Evolutionary conservation across 176 grass and related monocot genomes (phyloP).

Genomic region (Triticum timopheevii): DNA sequence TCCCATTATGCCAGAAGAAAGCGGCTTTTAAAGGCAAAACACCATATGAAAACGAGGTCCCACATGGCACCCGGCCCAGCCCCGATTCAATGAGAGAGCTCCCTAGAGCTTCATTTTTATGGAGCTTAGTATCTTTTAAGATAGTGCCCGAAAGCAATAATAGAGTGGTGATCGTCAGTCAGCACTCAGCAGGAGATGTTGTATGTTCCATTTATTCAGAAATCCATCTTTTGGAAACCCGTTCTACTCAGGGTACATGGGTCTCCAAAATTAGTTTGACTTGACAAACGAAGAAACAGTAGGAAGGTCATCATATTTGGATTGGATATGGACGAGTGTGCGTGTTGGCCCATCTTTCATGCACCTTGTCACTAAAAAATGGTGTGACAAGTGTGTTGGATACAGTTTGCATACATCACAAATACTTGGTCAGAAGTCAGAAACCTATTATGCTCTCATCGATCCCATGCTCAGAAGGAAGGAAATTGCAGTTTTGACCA

Average conservation of each 20-base stretch:
- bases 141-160: background rate
- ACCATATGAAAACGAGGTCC: too few relatives aligned
- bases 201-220: background rate
- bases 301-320: background rate
- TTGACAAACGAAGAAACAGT: background rate
- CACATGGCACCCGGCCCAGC: too few relatives aligned
- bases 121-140: background rate
- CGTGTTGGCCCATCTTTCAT: background rate
- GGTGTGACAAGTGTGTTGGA: background rate
- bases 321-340: background rate
- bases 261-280: background rate
- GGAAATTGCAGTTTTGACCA: constrained; percentile 5
- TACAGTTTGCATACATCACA: background rate
- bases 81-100: too few relatives aligned
- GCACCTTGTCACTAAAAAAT: background rate
- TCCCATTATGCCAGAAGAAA: too few relatives aligned
- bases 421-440: background rate
- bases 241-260: background rate
- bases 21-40: too few relatives aligned
- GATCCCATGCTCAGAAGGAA: constrained; percentile 12
- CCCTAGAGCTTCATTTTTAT: too few relatives aligned
- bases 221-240: background rate
- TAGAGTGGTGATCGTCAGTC: too few relatives aligned
- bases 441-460: background rate
- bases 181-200: background rate